Base-by-base conservation (phyloP, 352 stramenopile genomes). In the Globisporangium parvum region DNA sequence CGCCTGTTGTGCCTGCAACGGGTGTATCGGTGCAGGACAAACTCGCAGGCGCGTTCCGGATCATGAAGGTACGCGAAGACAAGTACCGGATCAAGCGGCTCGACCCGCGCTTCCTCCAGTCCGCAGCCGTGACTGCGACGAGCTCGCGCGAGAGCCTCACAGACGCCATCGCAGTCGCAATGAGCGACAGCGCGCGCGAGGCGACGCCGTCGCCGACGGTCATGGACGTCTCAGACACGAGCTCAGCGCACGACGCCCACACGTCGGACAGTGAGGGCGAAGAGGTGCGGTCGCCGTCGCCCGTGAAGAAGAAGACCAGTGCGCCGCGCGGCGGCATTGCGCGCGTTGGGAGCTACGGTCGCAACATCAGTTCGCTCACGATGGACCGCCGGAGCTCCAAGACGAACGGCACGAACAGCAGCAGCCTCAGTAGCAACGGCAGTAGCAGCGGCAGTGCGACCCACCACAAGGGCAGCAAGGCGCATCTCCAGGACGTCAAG, bases 11-110 rank as follows among this genome's bases (percentile, higher is more conserved):
- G 1, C 75, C 77, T 35, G 51, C 60, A n/a, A 78, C 68, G 1
- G 73, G 73, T 3, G 62, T 83, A 2, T 55, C 59, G 1, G 67
- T 91, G 4, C 82, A 93, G 60, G 80, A 93, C 65, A 87, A 82
- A 44, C 59, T 93, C 17, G 86, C 79, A 31, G 83, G 83, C 2
- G 50, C 60, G 21, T 91, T 91, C 64, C 66, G 80, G 46, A 67
- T 87, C 47, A 85, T 93, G 55, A 56, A 69, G 15, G 74, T 93
- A 24, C 66, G 71, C 33, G 55, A 69, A 14, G 68, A 70, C 6
- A 93, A 93, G 56, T 85, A 77, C 49, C 65, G 76, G 41, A 67
- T 92, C 57, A 77, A 77, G 48, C 65, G 79, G 0, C 51, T 82
- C 14, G 77, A 89, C 35, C 74, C 73, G 15, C 71, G 73, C 0